A percentile compares a stretch with the other conserved stretches of the same genome.
Conservation (phyloP, 495 filamentous ascomycete genomes). For the Penicillium desertorum region DNA sequence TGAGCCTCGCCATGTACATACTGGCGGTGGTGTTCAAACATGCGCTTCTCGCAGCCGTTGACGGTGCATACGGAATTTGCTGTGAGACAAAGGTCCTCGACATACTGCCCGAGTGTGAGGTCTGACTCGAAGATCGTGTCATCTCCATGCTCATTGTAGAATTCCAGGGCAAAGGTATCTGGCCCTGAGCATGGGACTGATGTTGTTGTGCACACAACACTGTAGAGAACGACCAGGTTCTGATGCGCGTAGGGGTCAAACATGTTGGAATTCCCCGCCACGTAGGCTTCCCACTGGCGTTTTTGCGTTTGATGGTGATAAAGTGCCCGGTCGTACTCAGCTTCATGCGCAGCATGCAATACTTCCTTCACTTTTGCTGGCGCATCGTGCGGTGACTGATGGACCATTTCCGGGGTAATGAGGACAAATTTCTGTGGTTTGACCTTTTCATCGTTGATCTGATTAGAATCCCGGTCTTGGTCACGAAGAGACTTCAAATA, state of each 20-base stretch:
- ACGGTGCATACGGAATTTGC: constrained; percentile 73
- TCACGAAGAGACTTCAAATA: constrained; percentile 81
- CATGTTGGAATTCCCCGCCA: constrained; percentile 75
- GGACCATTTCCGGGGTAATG: constrained; percentile 93
- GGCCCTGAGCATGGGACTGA: constrained; percentile 92
- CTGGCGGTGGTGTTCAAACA: constrained; percentile 92
- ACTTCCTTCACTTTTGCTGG: constrained; percentile 88
- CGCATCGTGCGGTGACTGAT: constrained; percentile 69
- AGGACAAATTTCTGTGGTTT: constrained; percentile 75
- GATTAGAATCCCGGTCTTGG: constrained; percentile 60
- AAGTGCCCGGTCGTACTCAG: constrained; percentile 92
- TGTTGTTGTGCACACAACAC: constrained; percentile 84
- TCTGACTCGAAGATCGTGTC: constrained; percentile 71
- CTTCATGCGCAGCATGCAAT: constrained; percentile 88
- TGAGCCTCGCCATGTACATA: constrained; percentile 97
- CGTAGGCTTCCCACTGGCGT: constrained; percentile 90
- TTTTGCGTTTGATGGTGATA: constrained; percentile 95
- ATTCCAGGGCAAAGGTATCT: constrained; percentile 78
- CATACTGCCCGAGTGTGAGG: constrained; percentile 90
- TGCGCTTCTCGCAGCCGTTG: constrained; percentile 82
- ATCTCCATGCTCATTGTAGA: constrained; percentile 84
- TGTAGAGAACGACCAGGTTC: constrained; percentile 92
- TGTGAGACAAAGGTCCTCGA: constrained; percentile 82
- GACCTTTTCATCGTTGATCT: constrained; percentile 56
- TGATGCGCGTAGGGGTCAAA: constrained; percentile 95